A percentile compares a stretch with the other conserved stretches of the same genome.
These are phyloP conservation scores for Liquidambar formosana DNA, from an alignment of 164 flowering plant genomes.

Conservation along the genomic window DNA sequence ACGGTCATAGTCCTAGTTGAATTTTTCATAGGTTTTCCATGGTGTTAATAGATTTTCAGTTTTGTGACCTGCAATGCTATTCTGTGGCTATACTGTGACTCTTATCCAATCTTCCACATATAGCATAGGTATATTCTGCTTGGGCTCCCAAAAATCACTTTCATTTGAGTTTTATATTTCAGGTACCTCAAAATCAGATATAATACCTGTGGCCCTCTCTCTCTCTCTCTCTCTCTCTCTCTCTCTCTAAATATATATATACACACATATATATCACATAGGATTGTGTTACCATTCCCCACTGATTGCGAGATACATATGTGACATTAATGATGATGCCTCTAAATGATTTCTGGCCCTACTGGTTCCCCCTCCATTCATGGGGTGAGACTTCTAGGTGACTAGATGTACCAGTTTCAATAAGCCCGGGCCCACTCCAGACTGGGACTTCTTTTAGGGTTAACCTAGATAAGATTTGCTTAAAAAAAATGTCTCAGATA, in stretches of 20 bases:
- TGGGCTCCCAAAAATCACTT: constrained; percentile 5
- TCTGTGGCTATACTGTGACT: constrained; percentile 17
- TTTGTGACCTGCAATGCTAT: background rate
- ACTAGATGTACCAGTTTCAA: background rate
- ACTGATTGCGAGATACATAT: constrained; percentile 1
- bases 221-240: background rate
- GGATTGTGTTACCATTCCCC: background rate
- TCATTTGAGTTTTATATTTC: constrained; percentile 1
- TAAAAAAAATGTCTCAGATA: too few relatives aligned
- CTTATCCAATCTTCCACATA: constrained; percentile 18
- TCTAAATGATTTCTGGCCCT: background rate
- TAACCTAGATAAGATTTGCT: too few relatives aligned
- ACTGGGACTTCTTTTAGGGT: too few relatives aligned
- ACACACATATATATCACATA: too few relatives aligned
- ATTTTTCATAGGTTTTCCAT: background rate
- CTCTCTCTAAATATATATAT: too few relatives aligned
- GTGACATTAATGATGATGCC: background rate
- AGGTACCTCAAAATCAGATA: constrained; percentile 1
- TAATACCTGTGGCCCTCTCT: constrained; percentile 12
- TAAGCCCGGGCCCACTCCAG: background rate
- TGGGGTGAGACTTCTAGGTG: background rate
- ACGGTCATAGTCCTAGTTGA: background rate
- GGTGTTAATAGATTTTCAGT: background rate
- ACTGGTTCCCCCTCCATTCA: background rate
- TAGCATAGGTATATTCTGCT: constrained; percentile 5